Evolutionary conservation across 495 filamentous ascomycete species (phyloP).

Genomic region (Podospora tetraspora): DNA sequence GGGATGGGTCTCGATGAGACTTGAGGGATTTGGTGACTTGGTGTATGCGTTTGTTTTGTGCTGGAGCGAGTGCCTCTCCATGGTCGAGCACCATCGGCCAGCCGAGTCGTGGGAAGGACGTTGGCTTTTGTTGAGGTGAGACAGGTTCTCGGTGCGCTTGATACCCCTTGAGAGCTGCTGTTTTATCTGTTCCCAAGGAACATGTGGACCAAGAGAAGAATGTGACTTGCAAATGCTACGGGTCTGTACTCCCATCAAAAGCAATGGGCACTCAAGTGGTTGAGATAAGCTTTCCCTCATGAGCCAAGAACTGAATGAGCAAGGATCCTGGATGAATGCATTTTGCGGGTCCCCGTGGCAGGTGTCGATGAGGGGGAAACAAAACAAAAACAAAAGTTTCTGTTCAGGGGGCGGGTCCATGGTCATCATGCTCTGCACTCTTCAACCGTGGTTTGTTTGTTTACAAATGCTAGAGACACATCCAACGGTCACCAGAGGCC

Average conservation of each 20-base stretch:
- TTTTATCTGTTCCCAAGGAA: neutral
- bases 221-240: too few species aligned
- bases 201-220: neutral
- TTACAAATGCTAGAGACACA: too few species aligned
- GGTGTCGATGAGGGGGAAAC: neutral
- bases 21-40: neutral
- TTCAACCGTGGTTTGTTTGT: too few species aligned
- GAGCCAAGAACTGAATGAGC: neutral
- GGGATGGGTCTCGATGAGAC: conserved; percentile 19
- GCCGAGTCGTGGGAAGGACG: neutral
- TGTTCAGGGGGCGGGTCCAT: too few species aligned
- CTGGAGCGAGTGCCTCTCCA: neutral
- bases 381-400: neutral
- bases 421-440: too few species aligned
- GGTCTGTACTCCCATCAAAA: neutral
- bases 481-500: too few species aligned
- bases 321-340: neutral
- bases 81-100: neutral
- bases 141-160: neutral
- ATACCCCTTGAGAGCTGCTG: neutral
- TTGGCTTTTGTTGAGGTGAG: neutral
- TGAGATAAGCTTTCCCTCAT: neutral
- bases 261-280: neutral
- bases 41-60: too few species aligned
- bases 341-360: neutral